Evolutionary conservation across 352 stramenopile species (phyloP).

Genomic region (Poterioochromonas sp.): DNA sequence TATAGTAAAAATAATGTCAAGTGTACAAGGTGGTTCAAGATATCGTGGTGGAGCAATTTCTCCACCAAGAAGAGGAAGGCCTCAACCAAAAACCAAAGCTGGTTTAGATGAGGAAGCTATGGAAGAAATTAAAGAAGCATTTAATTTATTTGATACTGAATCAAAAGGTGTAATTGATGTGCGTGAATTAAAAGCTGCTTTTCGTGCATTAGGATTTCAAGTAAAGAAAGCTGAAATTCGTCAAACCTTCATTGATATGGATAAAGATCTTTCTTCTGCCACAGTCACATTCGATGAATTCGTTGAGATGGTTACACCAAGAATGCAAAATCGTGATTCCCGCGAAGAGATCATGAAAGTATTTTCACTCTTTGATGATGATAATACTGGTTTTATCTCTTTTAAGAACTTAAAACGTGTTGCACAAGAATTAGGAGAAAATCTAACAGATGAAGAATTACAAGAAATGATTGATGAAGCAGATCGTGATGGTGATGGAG

Average conservation of each 20-base stretch:
- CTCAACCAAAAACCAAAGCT: conserved; percentile 36
- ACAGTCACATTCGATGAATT: conserved; percentile 75
- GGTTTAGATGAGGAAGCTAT: conserved; percentile 77
- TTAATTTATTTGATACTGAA: conserved; percentile 84
- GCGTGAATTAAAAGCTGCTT: conserved; percentile 82
- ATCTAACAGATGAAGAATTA: conserved; percentile 59
- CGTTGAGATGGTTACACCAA: conserved; percentile 84
- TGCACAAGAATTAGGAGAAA: conserved; percentile 70
- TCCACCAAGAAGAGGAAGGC: conserved; percentile 16
- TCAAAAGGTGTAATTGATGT: conserved; percentile 74
- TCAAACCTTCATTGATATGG: conserved; percentile 80
- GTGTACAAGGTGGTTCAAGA: too few species aligned
- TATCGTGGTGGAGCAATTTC: too few species aligned
- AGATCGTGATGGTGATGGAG: conserved; percentile 76
- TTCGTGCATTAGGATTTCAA: conserved; percentile 82
- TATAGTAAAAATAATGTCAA: too few species aligned
- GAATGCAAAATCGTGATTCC: conserved; percentile 68
- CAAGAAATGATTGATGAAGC: conserved; percentile 62
- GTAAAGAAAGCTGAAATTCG: conserved; percentile 65
- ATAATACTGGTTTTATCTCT: conserved; percentile 83
- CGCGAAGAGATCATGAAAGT: conserved; percentile 83
- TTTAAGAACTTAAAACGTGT: conserved; percentile 87
- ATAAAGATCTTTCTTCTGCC: conserved; percentile 72
- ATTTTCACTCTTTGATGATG: conserved; percentile 88
- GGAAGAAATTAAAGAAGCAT: conserved; percentile 84